Percentiles rank a stretch among this genome's conserved stretches.
phyloP scores from a whole-genome alignment of 108 stramenopile species.

The Conticribra guillardii region DNA sequence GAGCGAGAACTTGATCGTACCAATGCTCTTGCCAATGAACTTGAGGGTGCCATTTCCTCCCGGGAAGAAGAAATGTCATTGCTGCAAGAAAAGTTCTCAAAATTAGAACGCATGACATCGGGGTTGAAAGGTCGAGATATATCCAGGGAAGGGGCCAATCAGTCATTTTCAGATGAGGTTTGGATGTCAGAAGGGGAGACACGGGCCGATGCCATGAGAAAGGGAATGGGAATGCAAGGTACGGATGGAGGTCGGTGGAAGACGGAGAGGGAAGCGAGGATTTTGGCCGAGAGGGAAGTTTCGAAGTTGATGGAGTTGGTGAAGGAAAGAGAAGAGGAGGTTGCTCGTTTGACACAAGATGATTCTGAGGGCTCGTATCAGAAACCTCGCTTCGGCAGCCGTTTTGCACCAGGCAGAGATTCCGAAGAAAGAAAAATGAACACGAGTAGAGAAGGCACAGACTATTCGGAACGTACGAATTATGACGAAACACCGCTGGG shows the following conservation, averaged over 20 bases:
- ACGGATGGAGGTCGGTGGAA: not conserved
- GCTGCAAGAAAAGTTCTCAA: conserved; percentile 27
- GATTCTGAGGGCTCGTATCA: conserved; percentile 7
- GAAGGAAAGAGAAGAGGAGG: conserved; percentile 24
- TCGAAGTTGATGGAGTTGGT: conserved; percentile 12
- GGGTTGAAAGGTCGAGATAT: conserved; percentile 24
- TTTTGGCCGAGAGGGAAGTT: conserved; percentile 10
- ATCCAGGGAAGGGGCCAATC: not conserved
- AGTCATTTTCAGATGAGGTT: no score
- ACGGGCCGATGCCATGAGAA: no score
- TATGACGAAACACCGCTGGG: not conserved
- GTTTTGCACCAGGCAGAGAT: not conserved
- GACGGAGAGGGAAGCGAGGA: not conserved
- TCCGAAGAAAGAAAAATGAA: not conserved
- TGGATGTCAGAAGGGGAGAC: no score
- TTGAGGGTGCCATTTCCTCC: conserved; percentile 34
- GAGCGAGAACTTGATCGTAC: conserved; percentile 44
- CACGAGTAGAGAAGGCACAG: not conserved
- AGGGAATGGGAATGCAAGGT: no score
- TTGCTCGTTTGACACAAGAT: conserved; percentile 6
- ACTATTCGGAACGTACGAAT: not conserved
- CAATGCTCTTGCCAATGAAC: conserved; percentile 28
- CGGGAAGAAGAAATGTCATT: conserved; percentile 41
- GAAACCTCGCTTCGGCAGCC: conserved; percentile 9
- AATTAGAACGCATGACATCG: conserved; percentile 30